phyloP scores from a whole-genome alignment of 345 rosid genomes.

The Ailanthus altissimus region DNA sequence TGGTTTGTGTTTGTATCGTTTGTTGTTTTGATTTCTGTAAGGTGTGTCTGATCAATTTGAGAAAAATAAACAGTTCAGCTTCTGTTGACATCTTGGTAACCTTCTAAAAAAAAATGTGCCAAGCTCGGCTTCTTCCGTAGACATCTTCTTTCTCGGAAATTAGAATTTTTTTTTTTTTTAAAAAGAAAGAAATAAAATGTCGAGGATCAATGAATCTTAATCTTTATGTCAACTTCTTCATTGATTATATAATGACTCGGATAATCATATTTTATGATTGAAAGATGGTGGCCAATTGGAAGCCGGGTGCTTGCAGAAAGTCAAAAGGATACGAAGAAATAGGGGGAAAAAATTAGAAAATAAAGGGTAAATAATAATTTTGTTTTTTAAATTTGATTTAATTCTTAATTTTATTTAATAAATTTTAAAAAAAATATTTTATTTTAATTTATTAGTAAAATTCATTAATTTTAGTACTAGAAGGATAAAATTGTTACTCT shows the following conservation, averaged over 20 bases:
- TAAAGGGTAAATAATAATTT: no score
- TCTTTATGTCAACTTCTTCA: background rate
- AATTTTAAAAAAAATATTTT: no score
- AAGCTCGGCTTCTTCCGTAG: background rate
- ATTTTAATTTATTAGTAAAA: no score
- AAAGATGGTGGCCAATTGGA: background rate
- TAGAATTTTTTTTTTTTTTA: background rate
- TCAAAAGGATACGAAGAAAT: background rate
- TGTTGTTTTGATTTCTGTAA: background rate
- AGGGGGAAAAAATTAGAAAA: background rate
- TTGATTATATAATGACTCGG: background rate
- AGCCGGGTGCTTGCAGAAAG: background rate
- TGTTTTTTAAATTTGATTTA: no score
- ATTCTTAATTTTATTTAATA: no score
- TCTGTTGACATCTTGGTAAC: background rate
- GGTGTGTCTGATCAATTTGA: background rate
- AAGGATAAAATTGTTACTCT: no score
- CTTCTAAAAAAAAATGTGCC: background rate
- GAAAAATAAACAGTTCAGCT: background rate
- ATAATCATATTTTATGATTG: background rate
- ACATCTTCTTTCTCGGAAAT: no score
- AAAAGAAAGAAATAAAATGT: background rate
- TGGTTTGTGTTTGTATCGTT: background rate
- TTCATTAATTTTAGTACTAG: no score
- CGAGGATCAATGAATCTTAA: background rate